Evolutionary conservation across 108 stramenopile genomes (phyloP).

Genomic region (Nannochloropsis salina): DNA sequence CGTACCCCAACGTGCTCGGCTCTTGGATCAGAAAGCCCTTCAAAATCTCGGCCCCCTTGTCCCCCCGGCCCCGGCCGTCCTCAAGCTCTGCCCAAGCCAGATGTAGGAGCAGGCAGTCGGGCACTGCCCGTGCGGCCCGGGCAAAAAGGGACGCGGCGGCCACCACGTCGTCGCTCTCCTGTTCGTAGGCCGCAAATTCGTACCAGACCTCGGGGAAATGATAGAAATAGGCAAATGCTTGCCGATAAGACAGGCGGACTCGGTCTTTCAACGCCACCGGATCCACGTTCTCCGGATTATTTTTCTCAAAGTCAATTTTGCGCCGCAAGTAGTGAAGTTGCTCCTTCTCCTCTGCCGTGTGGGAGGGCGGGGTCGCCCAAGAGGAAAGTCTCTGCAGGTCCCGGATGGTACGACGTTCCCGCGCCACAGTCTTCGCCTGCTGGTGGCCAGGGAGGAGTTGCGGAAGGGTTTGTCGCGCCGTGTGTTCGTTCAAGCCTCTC

Average conservation of each 20-base stretch:
- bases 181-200: constrained; percentile 37
- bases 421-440: constrained; percentile 33
- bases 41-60: constrained; percentile 24
- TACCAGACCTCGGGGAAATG: constrained; percentile 45
- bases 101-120: constrained; percentile 31
- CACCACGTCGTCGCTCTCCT: constrained; percentile 23
- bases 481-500: constrained; percentile 29
- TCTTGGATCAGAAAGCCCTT: constrained; percentile 29
- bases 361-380: constrained; percentile 26
- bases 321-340: constrained; percentile 26
- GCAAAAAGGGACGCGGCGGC: constrained; percentile 27
- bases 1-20: constrained; percentile 36
- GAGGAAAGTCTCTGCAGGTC: constrained; percentile 23
- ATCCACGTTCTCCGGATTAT: constrained; percentile 33
- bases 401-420: constrained; percentile 24
- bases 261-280: constrained; percentile 27
- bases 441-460: constrained; percentile 16
- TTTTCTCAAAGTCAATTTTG: constrained; percentile 30
- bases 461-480: neutral
- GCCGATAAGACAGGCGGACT: constrained; percentile 32
- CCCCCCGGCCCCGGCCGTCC: constrained; percentile 32
- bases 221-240: constrained; percentile 33
- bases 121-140: constrained; percentile 29
- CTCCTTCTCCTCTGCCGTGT: constrained; percentile 29
- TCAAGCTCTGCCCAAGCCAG: constrained; percentile 36